phyloP scores from a whole-genome alignment of 2,329 filamentous ascomycete species.

The Fusarium succisae region DNA sequence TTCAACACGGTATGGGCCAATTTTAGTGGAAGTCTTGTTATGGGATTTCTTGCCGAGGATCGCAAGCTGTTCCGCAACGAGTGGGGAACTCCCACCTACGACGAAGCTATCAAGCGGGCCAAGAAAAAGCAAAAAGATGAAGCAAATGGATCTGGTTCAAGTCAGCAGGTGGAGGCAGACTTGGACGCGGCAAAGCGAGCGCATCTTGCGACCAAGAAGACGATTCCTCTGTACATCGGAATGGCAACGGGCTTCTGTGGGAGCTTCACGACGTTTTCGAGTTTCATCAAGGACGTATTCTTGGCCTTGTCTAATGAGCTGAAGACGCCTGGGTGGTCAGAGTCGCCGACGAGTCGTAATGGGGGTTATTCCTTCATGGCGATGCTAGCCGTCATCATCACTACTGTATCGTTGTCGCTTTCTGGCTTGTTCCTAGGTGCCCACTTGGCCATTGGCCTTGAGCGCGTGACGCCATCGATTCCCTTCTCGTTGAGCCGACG shows the following conservation, averaged over 20 bases:
- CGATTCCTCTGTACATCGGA: conserved; percentile 87
- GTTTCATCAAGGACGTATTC: conserved; percentile 83
- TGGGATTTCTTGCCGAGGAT: conserved; percentile 89
- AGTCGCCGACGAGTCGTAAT: conserved; percentile 60
- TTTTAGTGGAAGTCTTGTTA: conserved; percentile 79
- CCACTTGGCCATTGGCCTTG: conserved; percentile 74
- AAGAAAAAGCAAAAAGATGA: conserved; percentile 50
- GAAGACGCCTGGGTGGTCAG: conserved; percentile 49
- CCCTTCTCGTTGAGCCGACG: conserved; percentile 65
- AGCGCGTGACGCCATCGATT: conserved; percentile 67
- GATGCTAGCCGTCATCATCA: conserved; percentile 76
- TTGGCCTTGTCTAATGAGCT: conserved; percentile 82
- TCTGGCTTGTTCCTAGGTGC: conserved; percentile 76
- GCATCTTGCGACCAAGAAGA: conserved; percentile 77
- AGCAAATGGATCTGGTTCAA: conserved; percentile 44
- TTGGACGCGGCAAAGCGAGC: conserved; percentile 62
- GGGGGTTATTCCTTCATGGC: conserved; percentile 87
- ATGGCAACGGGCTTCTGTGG: conserved; percentile 89
- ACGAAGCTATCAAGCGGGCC: conserved; percentile 46
- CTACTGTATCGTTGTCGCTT: conserved; percentile 76
- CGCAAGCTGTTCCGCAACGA: conserved; percentile 76
- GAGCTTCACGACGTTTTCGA: conserved; percentile 89
- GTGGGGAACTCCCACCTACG: conserved; percentile 62
- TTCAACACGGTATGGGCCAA: conserved; percentile 89
- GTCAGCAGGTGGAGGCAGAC: conserved; percentile 42